These are phyloP conservation scores for Rosa hybrid DNA, from an alignment of 331 rosid genomes.

Conservation along the genomic window DNA sequence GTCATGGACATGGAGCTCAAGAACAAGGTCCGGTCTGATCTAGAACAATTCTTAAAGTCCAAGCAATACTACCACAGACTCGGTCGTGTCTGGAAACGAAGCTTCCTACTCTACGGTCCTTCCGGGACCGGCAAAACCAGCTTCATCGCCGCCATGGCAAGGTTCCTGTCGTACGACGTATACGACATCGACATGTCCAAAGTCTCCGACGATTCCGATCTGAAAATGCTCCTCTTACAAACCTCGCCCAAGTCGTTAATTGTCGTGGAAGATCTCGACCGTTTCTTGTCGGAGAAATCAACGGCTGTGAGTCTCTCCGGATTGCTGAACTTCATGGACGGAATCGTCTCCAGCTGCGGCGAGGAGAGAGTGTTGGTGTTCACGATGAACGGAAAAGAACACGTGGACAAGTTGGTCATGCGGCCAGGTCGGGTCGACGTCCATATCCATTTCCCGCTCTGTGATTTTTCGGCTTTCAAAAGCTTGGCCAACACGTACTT, in stretches of 20 bases:
- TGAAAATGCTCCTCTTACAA: slow-evolving; percentile 56
- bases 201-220: slow-evolving; percentile 52
- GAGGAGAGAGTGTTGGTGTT: slow-evolving; percentile 88
- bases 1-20: slow-evolving; percentile 73
- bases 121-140: slow-evolving; percentile 87
- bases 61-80: slow-evolving; percentile 77
- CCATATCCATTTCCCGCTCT: slow-evolving; percentile 73
- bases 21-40: slow-evolving; percentile 67
- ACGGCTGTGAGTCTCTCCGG: slow-evolving; percentile 53
- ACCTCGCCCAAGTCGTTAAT: slow-evolving; percentile 70
- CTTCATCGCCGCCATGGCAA: slow-evolving; percentile 90
- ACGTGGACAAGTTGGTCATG: slow-evolving; percentile 57
- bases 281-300: slow-evolving; percentile 36
- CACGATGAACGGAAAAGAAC: slow-evolving; percentile 64
- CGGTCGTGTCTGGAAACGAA: slow-evolving; percentile 98
- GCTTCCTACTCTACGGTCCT: slow-evolving; percentile 76
- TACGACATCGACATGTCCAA: slow-evolving; percentile 75
- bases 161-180: slow-evolving; percentile 70
- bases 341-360: slow-evolving; percentile 64
- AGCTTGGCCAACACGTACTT: slow-evolving; percentile 60
- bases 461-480: slow-evolving; percentile 85
- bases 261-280: slow-evolving; percentile 81
- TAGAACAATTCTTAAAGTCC: slow-evolving; percentile 75
- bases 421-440: slow-evolving; percentile 89
- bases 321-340: slow-evolving; percentile 86